phyloP scores from a whole-genome alignment of 257 asterid genomes.

The Eustoma russellianum region DNA sequence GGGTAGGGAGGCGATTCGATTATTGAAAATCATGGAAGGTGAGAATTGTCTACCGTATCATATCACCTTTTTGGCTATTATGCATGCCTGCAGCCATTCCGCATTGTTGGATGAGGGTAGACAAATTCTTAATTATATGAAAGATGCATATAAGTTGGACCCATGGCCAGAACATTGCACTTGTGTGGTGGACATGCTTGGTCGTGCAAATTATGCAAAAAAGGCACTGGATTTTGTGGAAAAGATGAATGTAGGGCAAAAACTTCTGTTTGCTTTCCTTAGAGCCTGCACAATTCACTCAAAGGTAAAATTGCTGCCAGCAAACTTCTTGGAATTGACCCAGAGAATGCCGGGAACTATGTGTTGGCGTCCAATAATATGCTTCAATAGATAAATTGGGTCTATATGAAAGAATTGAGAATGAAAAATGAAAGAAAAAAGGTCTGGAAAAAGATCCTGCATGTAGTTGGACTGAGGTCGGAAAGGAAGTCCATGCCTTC shows the following conservation, averaged over 20 bases:
- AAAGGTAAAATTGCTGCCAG: slow-evolving; percentile 65
- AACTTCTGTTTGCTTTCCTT: slow-evolving; percentile 69
- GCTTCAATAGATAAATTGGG: slow-evolving; percentile 77
- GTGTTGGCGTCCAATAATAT: slow-evolving; percentile 62
- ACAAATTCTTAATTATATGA: slow-evolving; percentile 37
- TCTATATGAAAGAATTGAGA: slow-evolving; percentile 59
- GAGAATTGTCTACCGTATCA: slow-evolving; percentile 50
- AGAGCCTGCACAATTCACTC: slow-evolving; percentile 63
- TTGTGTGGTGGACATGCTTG: slow-evolving; percentile 77
- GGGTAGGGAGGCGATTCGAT: slow-evolving; percentile 40
- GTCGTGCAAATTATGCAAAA: slow-evolving; percentile 64
- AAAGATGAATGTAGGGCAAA: slow-evolving; percentile 46
- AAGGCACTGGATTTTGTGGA: slow-evolving; percentile 54
- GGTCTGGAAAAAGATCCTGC: slow-evolving; percentile 79
- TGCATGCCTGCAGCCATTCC: slow-evolving; percentile 81
- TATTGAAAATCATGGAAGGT: slow-evolving; percentile 42
- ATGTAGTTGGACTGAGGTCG: slow-evolving; percentile 86
- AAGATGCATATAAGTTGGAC: slow-evolving; percentile 36
- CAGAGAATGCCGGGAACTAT: slow-evolving; percentile 67
- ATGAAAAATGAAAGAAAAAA: slow-evolving; percentile 40
- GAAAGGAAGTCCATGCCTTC: slow-evolving; percentile 51
- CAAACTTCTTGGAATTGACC: slow-evolving; percentile 67
- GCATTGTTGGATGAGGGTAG: slow-evolving; percentile 65
- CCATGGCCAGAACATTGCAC: slow-evolving; percentile 91
- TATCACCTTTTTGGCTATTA: slow-evolving; percentile 54